Evolutionary conservation across 306 rosid genomes (phyloP).

Genomic region (Citrullus colocynthis): DNA sequence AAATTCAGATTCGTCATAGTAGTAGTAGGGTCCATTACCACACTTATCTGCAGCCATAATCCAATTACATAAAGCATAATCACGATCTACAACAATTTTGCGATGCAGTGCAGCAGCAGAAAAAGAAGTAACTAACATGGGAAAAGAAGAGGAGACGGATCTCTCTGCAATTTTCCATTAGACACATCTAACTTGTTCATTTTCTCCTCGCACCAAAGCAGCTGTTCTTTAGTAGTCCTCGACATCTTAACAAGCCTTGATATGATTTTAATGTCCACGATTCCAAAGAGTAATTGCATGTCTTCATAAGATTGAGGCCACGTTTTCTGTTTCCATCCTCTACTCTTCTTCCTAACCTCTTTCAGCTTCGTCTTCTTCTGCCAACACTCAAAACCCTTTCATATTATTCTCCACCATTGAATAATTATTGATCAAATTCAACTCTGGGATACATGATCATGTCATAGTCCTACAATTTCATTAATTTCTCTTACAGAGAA

Average conservation of each 20-base stretch:
- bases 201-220: conserved; percentile 93
- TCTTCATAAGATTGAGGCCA: conserved; percentile 75
- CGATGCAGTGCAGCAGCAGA: background rate
- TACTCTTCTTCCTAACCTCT: conserved; percentile 59
- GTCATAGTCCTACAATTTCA: background rate
- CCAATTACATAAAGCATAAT: background rate
- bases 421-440: background rate
- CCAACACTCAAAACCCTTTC: conserved; percentile 5
- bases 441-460: background rate
- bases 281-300: conserved; percentile 54
- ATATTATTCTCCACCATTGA: background rate
- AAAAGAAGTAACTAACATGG: conserved; percentile 38
- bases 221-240: conserved; percentile 58
- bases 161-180: conserved; percentile 60
- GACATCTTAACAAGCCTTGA: conserved; percentile 59
- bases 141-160: conserved; percentile 69
- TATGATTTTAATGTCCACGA: conserved; percentile 50
- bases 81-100: background rate
- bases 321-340: conserved; percentile 51
- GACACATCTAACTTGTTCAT: conserved; percentile 59
- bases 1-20: background rate
- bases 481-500: background rate
- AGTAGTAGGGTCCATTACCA: background rate
- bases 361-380: conserved; percentile 72
- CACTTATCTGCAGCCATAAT: background rate